Conservation (phyloP, 1,139 yeast genomes). For the Tardiomyces digboiensis region DNA sequence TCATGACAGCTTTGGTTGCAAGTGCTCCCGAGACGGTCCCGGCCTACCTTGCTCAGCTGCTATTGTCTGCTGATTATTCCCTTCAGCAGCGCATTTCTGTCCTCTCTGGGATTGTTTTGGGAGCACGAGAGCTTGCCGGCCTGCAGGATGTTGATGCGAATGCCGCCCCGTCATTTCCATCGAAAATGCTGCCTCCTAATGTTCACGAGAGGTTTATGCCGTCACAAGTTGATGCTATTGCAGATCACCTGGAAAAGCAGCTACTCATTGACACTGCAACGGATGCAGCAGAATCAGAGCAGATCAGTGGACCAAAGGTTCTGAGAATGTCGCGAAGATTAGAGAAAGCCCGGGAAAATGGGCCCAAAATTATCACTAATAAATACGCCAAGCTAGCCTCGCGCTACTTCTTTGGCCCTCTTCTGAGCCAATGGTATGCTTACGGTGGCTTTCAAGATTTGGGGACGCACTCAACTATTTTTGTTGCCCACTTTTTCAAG, state of each 20-base stretch:
- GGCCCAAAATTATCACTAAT: constrained; percentile 16
- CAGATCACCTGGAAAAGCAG: constrained; percentile 11
- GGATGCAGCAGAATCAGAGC: constrained; percentile 30
- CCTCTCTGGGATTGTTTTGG: constrained; percentile 45
- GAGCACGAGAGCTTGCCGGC: constrained; percentile 44
- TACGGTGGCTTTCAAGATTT: constrained; percentile 19
- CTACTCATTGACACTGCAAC: constrained; percentile 30
- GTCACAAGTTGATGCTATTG: constrained; percentile 8
- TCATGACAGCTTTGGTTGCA: constrained; percentile 44
- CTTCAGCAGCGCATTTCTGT: constrained; percentile 50
- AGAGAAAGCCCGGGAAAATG: constrained; percentile 15
- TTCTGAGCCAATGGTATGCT: constrained; percentile 40
- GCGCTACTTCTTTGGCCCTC: constrained; percentile 43
- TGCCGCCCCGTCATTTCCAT: constrained; percentile 23
- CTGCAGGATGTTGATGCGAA: constrained; percentile 27
- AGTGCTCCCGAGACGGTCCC: constrained; percentile 36
- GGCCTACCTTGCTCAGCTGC: constrained; percentile 31
- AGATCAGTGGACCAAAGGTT: constrained; percentile 36
- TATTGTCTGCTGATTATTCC: constrained; percentile 55
- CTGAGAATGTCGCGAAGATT: constrained; percentile 40
- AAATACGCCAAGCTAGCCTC: constrained; percentile 39
- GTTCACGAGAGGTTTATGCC: constrained; percentile 30
- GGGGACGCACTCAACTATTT: constrained; percentile 46
- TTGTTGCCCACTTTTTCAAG: constrained; percentile 49
- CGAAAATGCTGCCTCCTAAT: constrained; percentile 38